phyloP scores from a whole-genome alignment of 2,329 filamentous ascomycete species.

The Trichoderma asperellum region DNA sequence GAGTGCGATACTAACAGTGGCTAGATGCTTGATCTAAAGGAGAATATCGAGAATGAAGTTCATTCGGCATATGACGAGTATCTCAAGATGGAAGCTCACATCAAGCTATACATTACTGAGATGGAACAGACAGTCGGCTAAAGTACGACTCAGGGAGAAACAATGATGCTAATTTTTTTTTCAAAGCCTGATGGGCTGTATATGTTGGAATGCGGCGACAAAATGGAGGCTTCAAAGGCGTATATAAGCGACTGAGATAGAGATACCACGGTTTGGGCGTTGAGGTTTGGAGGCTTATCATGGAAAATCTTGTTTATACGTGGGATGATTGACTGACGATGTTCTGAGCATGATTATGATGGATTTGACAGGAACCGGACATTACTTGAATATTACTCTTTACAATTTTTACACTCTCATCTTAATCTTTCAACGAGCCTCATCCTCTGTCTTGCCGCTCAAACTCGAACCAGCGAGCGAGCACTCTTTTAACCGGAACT shows the following conservation, averaged over 20 bases:
- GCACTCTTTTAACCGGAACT: slow-evolving; percentile 59
- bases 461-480: slow-evolving; percentile 66
- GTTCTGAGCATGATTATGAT: slow-evolving; percentile 4
- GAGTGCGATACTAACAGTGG: slow-evolving; percentile 5
- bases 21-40: slow-evolving; percentile 96
- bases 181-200: slow-evolving; percentile 18
- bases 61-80: slow-evolving; percentile 91
- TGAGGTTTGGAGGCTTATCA: slow-evolving; percentile 33
- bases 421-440: not conserved
- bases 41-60: slow-evolving; percentile 94
- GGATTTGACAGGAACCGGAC: not conserved
- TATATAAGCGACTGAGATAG: slow-evolving; percentile 39
- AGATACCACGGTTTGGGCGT: slow-evolving; percentile 50
- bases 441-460: not conserved
- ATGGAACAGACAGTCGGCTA: slow-evolving; percentile 84
- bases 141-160: not conserved
- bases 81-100: slow-evolving; percentile 95
- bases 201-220: slow-evolving; percentile 8
- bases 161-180: not conserved
- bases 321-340: not conserved
- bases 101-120: slow-evolving; percentile 96
- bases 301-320: slow-evolving; percentile 14
- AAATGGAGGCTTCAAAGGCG: not conserved
- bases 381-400: not conserved
- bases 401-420: not conserved